These are phyloP conservation scores for Solanum bulbocastanum DNA, from an alignment of 257 asterid species.

Conservation along the genomic window DNA sequence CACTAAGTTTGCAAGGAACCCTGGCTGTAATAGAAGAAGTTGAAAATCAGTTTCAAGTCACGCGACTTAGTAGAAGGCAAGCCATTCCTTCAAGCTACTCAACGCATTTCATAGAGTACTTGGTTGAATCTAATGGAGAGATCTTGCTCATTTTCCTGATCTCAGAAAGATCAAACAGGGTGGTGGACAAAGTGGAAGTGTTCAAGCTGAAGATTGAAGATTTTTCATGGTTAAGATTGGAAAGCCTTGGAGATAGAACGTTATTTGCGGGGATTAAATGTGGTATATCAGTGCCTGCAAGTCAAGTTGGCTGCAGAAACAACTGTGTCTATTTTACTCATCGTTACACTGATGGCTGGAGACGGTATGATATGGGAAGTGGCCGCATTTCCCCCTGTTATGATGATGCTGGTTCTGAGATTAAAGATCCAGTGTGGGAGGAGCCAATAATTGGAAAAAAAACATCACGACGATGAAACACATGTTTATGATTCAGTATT, in stretches of 20 bases:
- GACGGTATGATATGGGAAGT: slow-evolving; percentile 13
- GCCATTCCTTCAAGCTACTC: slow-evolving; percentile 15
- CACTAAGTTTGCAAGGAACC: slow-evolving; percentile 23
- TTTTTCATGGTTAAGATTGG: slow-evolving; percentile 6
- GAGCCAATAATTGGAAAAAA: not conserved
- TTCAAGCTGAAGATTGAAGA: not conserved
- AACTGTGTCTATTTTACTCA: slow-evolving; percentile 20
- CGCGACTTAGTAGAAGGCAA: slow-evolving; percentile 3
- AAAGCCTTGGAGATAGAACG: slow-evolving; percentile 10
- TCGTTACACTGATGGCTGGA: slow-evolving; percentile 9
- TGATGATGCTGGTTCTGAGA: not conserved
- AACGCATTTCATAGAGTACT: slow-evolving; percentile 15
- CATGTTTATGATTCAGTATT: not conserved
- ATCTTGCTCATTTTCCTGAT: slow-evolving; percentile 22
- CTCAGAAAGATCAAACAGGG: not conserved
- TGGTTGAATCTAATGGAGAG: slow-evolving; percentile 20
- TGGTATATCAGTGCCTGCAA: slow-evolving; percentile 12
- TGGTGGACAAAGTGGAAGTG: slow-evolving; percentile 22
- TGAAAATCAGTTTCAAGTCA: slow-evolving; percentile 9
- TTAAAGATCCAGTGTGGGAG: not conserved
- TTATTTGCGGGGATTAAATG: slow-evolving; percentile 18
- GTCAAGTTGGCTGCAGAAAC: slow-evolving; percentile 18
- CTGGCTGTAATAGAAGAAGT: slow-evolving; percentile 16
- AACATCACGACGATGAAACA: not conserved
- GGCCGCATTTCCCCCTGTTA: slow-evolving; percentile 6